Evolutionary conservation across 148 eudicot genomes (phyloP).

Genomic region (Selenicereus undatus): DNA sequence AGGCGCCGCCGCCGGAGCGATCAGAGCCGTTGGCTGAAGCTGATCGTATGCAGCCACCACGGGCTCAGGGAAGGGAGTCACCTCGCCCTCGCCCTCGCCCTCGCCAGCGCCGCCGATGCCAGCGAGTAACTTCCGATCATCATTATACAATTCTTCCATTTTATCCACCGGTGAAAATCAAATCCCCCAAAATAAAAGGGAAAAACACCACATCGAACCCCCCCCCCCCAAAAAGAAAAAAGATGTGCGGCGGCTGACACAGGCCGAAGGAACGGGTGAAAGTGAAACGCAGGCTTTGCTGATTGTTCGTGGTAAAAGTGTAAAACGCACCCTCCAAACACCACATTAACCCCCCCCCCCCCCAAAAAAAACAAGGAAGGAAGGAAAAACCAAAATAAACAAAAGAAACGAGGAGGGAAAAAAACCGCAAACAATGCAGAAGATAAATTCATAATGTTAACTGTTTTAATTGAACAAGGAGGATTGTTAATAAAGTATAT

Average conservation of each 20-base stretch:
- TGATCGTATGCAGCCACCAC: neutral
- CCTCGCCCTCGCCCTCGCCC: neutral
- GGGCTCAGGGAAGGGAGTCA: constrained; percentile 1
- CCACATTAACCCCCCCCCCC: too few species aligned
- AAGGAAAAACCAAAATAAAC: too few species aligned
- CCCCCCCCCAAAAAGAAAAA: neutral
- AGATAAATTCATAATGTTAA: too few species aligned
- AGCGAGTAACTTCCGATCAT: neutral
- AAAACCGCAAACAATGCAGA: too few species aligned
- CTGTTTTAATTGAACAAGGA: too few species aligned
- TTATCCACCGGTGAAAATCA: neutral
- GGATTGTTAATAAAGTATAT: too few species aligned
- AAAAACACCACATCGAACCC: neutral
- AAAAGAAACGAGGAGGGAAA: too few species aligned
- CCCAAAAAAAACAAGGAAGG: too few species aligned
- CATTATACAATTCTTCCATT: constrained; percentile 12
- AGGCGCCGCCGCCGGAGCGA: constrained; percentile 2
- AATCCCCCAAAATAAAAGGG: neutral
- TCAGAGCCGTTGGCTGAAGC: neutral
- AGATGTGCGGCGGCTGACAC: constrained; percentile 3
- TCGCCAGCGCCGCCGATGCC: neutral
- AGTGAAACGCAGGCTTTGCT: neutral
- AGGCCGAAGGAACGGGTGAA: too few species aligned
- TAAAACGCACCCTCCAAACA: too few species aligned
- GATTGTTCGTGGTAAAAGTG: neutral